Evolutionary conservation across 495 filamentous ascomycete genomes (phyloP), one percentile per base, ranked within the genome.

Genomic region (Penicillium coffeae): DNA sequence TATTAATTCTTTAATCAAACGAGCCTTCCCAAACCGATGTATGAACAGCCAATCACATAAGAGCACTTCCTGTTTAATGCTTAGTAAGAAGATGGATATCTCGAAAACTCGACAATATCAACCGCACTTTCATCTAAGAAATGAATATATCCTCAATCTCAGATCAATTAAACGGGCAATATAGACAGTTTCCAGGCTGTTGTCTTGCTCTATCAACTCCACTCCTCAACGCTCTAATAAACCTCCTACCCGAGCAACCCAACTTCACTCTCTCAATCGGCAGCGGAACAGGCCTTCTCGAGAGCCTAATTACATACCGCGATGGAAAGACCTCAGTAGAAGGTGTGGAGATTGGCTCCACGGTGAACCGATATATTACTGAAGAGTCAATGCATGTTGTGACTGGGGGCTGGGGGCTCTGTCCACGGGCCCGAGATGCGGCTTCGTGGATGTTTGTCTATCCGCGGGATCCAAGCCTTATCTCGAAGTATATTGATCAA

Each of bases 401-500:
- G 25, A 38, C 41, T 3, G 75, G 72, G 12, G 72, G 71, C 1
- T 72, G 75, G 59, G 65, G 59, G n/a, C 51, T 76, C 6, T 55
- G 61, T 42, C 12, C 56, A 2, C 39, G 60, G 1, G 72, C 73
- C 13, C 47, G 48, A 12, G 48, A 64, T 16, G 76, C 77, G 2
- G 38, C 38, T 1, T 67, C 71, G 18, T 76, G 77, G 75, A 58
- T 83, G 62, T 79, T 80, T 61, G 71, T 82, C 9, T 83, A 82
- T 43, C 79, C 79, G 1, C 66, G 76, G n/a, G 62, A 77, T 12
- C 63, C 69, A 3, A 62, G 56, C 21, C 49, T 83, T 16, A 45
- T 82, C 5, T 42, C 42, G 1, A 70, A 62, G 35, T 82, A 81
- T 52, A 36, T 79, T 18, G 56, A 68, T 18, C 35, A 1, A 0